Evolutionary conservation across 2,329 filamentous ascomycete genomes (phyloP).

Genomic region (Penicillium glabrum): DNA sequence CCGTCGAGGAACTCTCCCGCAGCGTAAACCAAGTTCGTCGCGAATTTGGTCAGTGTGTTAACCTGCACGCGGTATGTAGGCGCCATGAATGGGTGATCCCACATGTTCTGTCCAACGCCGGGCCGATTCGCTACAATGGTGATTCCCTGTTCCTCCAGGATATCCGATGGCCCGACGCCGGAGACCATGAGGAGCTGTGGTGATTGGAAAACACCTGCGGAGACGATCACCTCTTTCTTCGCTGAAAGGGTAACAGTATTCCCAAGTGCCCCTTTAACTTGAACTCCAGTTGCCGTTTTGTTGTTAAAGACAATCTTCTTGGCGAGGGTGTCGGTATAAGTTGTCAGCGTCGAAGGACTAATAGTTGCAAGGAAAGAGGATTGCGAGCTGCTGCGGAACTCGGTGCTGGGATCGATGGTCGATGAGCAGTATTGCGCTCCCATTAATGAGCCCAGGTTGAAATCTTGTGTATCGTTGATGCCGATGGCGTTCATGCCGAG

Average conservation of each 20-base stretch:
- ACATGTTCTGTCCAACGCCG: constrained; percentile 41
- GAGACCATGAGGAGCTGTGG: constrained; percentile 57
- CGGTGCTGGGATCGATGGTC: constrained; percentile 24
- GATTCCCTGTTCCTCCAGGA: constrained; percentile 26
- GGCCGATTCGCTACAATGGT: constrained; percentile 27
- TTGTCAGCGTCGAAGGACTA: constrained; percentile 28
- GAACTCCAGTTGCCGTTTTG: constrained; percentile 47
- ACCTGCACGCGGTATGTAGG: constrained; percentile 29
- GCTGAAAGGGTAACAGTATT: constrained; percentile 43
- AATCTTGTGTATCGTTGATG: constrained; percentile 36
- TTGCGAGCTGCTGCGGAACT: constrained; percentile 46
- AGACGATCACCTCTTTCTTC: constrained; percentile 51
- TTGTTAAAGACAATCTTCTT: constrained; percentile 54
- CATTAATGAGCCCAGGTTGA: constrained; percentile 44
- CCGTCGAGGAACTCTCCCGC: constrained; percentile 14
- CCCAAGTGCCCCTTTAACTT: constrained; percentile 36
- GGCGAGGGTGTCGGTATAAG: constrained; percentile 48
- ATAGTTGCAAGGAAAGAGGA: constrained; percentile 37
- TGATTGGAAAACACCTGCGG: constrained; percentile 55
- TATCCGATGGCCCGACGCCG: constrained; percentile 45
- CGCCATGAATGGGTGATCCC: constrained; percentile 34
- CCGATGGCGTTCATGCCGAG: constrained; percentile 44
- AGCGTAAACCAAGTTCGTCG: constrained; percentile 16
- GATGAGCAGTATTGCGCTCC: constrained; percentile 42
- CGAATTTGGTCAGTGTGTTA: constrained; percentile 21